Base-by-base conservation (phyloP, 306 rosid species). In the Quercus rubra region DNA sequence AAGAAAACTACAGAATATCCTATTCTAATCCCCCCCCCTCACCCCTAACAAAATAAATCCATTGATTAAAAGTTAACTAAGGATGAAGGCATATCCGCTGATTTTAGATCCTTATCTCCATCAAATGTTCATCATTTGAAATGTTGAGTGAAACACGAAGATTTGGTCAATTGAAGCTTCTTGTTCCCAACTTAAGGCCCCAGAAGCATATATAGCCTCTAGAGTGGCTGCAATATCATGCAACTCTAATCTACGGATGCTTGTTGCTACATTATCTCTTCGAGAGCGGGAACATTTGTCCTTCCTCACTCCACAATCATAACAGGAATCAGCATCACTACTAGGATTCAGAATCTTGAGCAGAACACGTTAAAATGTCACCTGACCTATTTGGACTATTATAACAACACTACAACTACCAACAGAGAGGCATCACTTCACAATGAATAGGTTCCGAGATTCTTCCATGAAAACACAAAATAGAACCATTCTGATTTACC, bases 121-220 rank as follows among this genome's bases (percentile, higher is more conserved):
- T 81, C 94, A 87, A 80, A 83, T 89, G 93, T 87, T 93, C 98
- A 85, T 95, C 99, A 79, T 93, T n/a, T 30, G 99, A 90, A 79
- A 95, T 86, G 83, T 90, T 87, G 74, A 95, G 98, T 77, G 93
- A 85, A 74, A 86, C 87, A 55, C 99, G 98, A 79, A 95, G 93
- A 74, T 86, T 90, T 74, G n/a, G 99, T 93, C 89, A 95, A 81
- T 75, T 89, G 78, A n/a, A 54, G 79, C 92, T 91, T 91, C 93
- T 51, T 93, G 85, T 81, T 91, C 98, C 99, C 98, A 95, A 82
- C 92, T 95, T 84, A 95, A 84, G 87, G 92, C 84, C 78, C 99
- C 98, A 64, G 92, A 93, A 79, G 90, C 89, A 90, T 86, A 87
- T 85, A 95, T 82, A 83, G 85, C 88, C 83, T 77, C 80, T 84